A percentile compares a stretch with the other conserved stretches of the same genome.
phyloP scores from a whole-genome alignment of 1,139 yeast genomes.

The Cylindricascospora bacillispora region DNA sequence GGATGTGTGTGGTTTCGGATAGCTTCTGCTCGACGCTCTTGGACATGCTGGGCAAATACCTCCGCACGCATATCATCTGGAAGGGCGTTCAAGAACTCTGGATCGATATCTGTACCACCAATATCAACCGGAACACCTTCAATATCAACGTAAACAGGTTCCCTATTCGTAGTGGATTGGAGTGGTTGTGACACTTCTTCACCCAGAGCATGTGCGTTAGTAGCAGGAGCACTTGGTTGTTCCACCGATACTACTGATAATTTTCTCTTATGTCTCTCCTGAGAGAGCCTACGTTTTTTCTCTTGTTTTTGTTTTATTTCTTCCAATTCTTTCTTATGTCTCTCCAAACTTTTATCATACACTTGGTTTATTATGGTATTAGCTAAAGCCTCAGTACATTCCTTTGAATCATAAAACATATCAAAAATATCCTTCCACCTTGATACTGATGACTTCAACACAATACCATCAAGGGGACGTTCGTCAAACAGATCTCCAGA shows the following conservation, averaged over 20 bases:
- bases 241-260: neutral
- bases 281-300: constrained; percentile 14
- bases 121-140: constrained; percentile 78
- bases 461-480: constrained; percentile 21
- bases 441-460: constrained; percentile 45
- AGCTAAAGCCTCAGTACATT: constrained; percentile 33
- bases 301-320: constrained; percentile 19
- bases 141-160: constrained; percentile 59
- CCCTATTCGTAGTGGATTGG: constrained; percentile 13
- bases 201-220: neutral
- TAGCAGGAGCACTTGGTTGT: too few relatives aligned
- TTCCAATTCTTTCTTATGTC: constrained; percentile 18
- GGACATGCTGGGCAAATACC: constrained; percentile 74
- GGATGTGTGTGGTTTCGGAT: constrained; percentile 33
- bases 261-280: constrained; percentile 17
- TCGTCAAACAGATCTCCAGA: constrained; percentile 23
- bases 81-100: constrained; percentile 76
- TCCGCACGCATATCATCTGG: constrained; percentile 93
- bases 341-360: constrained; percentile 34
- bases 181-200: neutral
- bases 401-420: constrained; percentile 35
- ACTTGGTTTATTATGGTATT: constrained; percentile 42
- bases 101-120: constrained; percentile 84
- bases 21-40: constrained; percentile 45
- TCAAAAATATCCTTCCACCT: constrained; percentile 57